Base-by-base conservation (phyloP, 1,139 yeast species). In the Pneumocystis oryctolagi region DNA sequence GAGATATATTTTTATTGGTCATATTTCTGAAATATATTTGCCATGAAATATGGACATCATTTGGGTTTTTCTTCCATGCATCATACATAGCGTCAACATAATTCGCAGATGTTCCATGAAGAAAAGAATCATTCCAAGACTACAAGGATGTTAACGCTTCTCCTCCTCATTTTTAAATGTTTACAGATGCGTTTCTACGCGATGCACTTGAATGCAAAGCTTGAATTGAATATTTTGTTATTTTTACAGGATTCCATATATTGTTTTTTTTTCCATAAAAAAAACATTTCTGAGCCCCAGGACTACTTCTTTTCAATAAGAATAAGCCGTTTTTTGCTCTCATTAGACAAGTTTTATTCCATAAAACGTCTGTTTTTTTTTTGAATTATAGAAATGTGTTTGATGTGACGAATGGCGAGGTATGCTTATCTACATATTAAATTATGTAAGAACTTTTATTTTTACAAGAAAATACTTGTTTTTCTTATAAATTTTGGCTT, bases 81-180 rank as follows among this genome's bases (percentile, higher is more conserved):
- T 84, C 83, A 75, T 89, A 94, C 99, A 92, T 92, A 77, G 92
- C 97, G 75, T 92, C 99, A 70, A 94, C 87, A 76, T 92, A 92
- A 71, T 84, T 84, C 69, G 96, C 95, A 75, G 88, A 88, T 73
- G 84, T 84, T 64, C 95, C 83, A 70, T 87, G 89, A 70, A 90
- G 77, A 75, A 92, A 92, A 61, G 84, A 80, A 75, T 90, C 97
- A 12, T n/a, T 28, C 40, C 42, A 39, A 12, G 5, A 6, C 59
- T 57, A 57, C 8, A 57, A 12, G 3, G 1, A 1, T 3, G 3
- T 47, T 25, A 47, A 25, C 25, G 5, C 30, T 47, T 9, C 12
- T 37, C 5, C 6, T 25, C 25, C 25, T 25, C 5, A 12, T 12
- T 1, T 12, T 1, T 25, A 9, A 47, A 0, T 3, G n/a, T 14